Conservation (phyloP, 2,329 filamentous ascomycete species). For the Epichloe typhina region DNA sequence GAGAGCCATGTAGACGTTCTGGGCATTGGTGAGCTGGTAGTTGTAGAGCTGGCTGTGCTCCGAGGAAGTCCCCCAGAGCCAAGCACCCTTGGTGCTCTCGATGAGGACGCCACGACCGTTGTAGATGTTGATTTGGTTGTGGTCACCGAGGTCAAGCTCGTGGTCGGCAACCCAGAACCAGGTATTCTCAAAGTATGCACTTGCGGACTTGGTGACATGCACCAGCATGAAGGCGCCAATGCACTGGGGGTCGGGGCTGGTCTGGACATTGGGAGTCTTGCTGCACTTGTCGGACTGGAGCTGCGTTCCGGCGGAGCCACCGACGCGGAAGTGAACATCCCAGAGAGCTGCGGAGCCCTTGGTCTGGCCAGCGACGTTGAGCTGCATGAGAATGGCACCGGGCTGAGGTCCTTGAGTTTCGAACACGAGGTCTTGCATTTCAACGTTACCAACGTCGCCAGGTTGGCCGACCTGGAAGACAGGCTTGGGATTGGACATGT, state of each 20-base stretch:
- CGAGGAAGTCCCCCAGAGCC: constrained; percentile 67
- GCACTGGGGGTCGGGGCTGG: constrained; percentile 52
- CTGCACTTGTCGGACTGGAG: constrained; percentile 68
- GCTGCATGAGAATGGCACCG: constrained; percentile 82
- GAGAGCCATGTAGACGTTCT: constrained; percentile 67
- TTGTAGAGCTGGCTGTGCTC: constrained; percentile 62
- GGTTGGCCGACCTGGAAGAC: constrained; percentile 72
- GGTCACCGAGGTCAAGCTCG: constrained; percentile 62
- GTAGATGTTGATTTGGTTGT: constrained; percentile 75
- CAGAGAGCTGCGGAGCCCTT: constrained; percentile 70
- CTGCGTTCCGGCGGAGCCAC: constrained; percentile 71
- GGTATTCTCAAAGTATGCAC: constrained; percentile 73
- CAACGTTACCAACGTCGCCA: constrained; percentile 66
- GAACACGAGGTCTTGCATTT: constrained; percentile 81
- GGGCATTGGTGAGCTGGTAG: constrained; percentile 69
- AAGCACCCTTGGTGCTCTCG: constrained; percentile 60
- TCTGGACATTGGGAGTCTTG: constrained; percentile 56
- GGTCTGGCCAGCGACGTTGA: constrained; percentile 61
- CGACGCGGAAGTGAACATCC: constrained; percentile 93
- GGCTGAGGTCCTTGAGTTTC: constrained; percentile 72
- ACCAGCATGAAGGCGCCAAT: constrained; percentile 60
- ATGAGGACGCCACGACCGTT: constrained; percentile 75
- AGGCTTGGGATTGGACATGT: constrained; percentile 64
- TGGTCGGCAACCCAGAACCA: constrained; percentile 91
- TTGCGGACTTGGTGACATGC: constrained; percentile 48